Evolutionary conservation across 495 filamentous ascomycete species (phyloP), one percentile per base, ranked within the genome.

Genomic region (Daldinia childiae): DNA sequence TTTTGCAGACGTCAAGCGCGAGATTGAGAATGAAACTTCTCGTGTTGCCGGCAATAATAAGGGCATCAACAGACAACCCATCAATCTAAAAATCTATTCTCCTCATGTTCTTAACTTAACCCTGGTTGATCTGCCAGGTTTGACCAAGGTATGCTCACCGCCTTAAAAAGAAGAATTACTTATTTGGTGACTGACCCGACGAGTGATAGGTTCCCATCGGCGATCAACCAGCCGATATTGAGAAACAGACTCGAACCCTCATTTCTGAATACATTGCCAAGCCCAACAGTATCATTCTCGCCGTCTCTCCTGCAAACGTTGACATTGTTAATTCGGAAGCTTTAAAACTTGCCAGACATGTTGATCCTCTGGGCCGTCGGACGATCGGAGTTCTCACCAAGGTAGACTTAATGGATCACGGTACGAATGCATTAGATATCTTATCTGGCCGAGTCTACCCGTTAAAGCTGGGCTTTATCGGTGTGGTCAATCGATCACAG

Each of bases 191-290:
- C 58, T 74, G 48, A 62, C 54, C 66, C 34, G 32, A 30, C 36
- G 66, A 70, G 65, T 64, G 26, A 48, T 51, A 92, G 90, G 91
- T 93, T 68, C 96, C 95, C 19, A 99, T 99, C 79, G 95, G 95
- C 60, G 95, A 99, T 78, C 95, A 99, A 80, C 95, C 95, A 19
- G 90, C 92, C 67, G 95, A 99, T 78, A 99, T 99, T 73, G 95
- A 99, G 82, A 98, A 98, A 80, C 95, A 99, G 81, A 99, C 96
- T 4, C 89, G 96, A 45, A 97, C 93, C 61, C 86, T 99, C 64
- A 99, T 99, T 68, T 89, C 94, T 61, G 95, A 99, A 83, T 99
- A 99, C 75, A 99, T 97, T 72, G 95, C 95, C 11, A 99, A 99
- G 79, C 95, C 95, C 6, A 99, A 99, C 85, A 98, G 93, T 78